Conservation (phyloP, 2,329 filamentous ascomycete species). For the Fusarium oxysporum region DNA sequence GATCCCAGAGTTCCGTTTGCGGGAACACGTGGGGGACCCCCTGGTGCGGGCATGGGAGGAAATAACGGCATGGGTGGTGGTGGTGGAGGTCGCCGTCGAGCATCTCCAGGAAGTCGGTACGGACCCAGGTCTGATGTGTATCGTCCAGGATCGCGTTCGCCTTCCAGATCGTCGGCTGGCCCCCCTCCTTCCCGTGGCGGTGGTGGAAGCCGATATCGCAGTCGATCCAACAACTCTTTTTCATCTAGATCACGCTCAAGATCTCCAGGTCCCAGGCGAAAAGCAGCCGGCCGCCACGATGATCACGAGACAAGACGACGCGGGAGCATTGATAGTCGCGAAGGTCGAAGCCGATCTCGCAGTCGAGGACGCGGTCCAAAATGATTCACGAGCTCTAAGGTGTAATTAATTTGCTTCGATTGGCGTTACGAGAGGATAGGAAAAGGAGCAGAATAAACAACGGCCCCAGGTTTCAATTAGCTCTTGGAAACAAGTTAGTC, state of each 20-base stretch:
- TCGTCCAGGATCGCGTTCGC: conserved; percentile 68
- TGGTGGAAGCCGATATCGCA: conserved; percentile 56
- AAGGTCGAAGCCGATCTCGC: conserved; percentile 55
- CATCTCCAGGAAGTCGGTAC: conserved; percentile 52
- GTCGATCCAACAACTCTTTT: conserved; percentile 57
- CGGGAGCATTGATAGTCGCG: conserved; percentile 60
- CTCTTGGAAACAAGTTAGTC: conserved; percentile 41
- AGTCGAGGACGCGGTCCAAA: conserved; percentile 53
- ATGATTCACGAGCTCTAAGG: conserved; percentile 29
- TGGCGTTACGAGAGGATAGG: conserved; percentile 36
- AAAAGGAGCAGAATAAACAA: conserved; percentile 12
- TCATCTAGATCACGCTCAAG: conserved; percentile 62
- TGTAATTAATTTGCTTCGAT: conserved; percentile 34
- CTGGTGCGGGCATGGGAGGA: conserved; percentile 38
- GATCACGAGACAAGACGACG: conserved; percentile 54
- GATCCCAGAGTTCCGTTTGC: conserved; percentile 58
- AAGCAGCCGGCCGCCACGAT: conserved; percentile 48
- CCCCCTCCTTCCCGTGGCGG: conserved; percentile 52
- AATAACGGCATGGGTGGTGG: conserved; percentile 50
- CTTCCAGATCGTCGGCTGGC: conserved; percentile 56
- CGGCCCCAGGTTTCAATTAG: conserved; percentile 31
- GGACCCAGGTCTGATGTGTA: conserved; percentile 67
- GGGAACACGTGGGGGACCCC: conserved; percentile 49
- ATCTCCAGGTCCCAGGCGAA: conserved; percentile 53
- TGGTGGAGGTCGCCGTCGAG: conserved; percentile 53